Base-by-base conservation (phyloP, 257 asterid genomes). In the Handroanthus guayacan region DNA sequence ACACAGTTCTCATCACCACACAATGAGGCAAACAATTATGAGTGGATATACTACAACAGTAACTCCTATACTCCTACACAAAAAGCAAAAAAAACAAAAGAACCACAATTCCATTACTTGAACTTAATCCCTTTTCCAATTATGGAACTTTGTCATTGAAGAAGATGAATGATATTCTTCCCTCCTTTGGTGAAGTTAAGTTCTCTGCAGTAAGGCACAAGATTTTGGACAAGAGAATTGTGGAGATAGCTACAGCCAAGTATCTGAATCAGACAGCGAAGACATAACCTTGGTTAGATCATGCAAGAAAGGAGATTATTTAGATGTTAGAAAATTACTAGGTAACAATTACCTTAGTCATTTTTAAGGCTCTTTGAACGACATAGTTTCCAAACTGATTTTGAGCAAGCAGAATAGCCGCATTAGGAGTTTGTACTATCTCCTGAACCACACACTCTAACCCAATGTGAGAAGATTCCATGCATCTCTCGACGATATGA, bases 371-470 rank as follows among this genome's bases (percentile, higher is more conserved):
- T 2, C 18, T 66, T 5, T 89, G 89, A 52, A 89, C 79, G 5
- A 87, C 86, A 45, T 83, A 83, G 74, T 87, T 89, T 56, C 95
- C 95, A 8, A 48, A 84, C 0, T 9, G 71, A 75, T 84, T 63
- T 5, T 5, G 18, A 41, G 87, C 84, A 34, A 89, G 87, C 9
- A 14, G 11, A 9, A 64, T 0, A 20, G 80, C 54, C 12, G 80
- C 55, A 51, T 13, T 11, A 0, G 67, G 67, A 36, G 34, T 2
- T 2, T 3, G 6, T 7, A 80, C 1, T 69, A 89, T 76, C n/a
- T 82, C 87, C 12, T 12, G 0, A 38, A 84, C 75, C 64, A 82
- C 88, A 0, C 1, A 2, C 0, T 5, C 1, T 3, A 63, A 1
- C 10, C 86, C 89, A 0, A 0, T 0, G 34, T 17, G 1, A 0